phyloP scores from a whole-genome alignment of 768 basidiomycete species.

The Boletales sp. region DNA sequence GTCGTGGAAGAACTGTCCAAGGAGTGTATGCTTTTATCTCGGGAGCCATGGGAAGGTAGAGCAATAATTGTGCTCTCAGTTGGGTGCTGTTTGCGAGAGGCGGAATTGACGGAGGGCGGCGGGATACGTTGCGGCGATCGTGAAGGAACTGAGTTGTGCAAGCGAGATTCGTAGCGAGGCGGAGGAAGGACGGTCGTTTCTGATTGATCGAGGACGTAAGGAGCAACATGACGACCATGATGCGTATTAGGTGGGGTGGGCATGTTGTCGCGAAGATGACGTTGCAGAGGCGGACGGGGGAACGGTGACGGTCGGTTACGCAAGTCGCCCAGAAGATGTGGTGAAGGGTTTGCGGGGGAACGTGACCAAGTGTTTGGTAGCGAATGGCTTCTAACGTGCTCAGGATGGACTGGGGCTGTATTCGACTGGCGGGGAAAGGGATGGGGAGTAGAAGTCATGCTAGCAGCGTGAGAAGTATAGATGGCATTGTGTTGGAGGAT shows the following conservation, averaged over 20 bases:
- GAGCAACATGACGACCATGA: constrained; percentile 7
- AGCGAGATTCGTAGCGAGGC: constrained; percentile 16
- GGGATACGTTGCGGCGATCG: constrained; percentile 8
- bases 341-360: background rate
- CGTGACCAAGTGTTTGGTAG: constrained; percentile 3
- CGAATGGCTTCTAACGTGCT: constrained; percentile 12
- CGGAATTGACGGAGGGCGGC: constrained; percentile 1
- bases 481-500: constrained; percentile 41
- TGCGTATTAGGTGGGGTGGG: constrained; percentile 6
- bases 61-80: background rate
- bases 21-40: constrained; percentile 9
- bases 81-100: constrained; percentile 2
- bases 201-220: constrained; percentile 13
- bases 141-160: constrained; percentile 3
- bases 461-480: constrained; percentile 8
- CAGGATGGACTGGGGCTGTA: background rate
- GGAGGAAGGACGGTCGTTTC: constrained; percentile 20
- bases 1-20: constrained; percentile 6
- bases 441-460: background rate
- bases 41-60: background rate
- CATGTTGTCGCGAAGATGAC: constrained; percentile 6
- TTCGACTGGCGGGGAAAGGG: constrained; percentile 5
- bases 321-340: background rate
- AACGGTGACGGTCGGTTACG: constrained; percentile 4
- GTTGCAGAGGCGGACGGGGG: constrained; percentile 14